Evolutionary conservation across 164 flowering plant genomes (phyloP), one percentile per base, ranked within the genome.

Genomic region (Amborella trichopoda): DNA sequence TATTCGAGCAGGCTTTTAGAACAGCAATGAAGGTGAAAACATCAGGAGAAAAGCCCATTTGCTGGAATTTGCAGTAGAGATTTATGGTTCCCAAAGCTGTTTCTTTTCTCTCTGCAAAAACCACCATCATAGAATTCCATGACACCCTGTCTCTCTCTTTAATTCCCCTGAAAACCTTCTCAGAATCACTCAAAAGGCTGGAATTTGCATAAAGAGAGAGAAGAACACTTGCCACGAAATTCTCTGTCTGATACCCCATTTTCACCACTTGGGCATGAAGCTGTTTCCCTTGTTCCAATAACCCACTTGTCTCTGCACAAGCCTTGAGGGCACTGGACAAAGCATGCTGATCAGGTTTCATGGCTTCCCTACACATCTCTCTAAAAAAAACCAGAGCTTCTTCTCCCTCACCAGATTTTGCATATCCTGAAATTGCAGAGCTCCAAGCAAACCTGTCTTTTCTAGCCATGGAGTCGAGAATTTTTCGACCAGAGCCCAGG

Each of bases 41-140:
- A 36, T 55, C 57, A 9, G 55, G 65, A 36, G 52, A 26, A 8
- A 13, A 13, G 11, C 40, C 46, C 2, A 49, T 44, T 26, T 22
- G 43, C 4, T 23, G 46, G 30, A 62, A 50, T 28, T 55, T 55
- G 5, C 49, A 48, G 26, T 40, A 62, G 39, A 62, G 38, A 32
- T 41, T 32, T 13, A 62, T 40, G 51, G 45, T 50, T 18, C 28
- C 32, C 20, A 26, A 19, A 44, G 45, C 38, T 32, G 44, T 50
- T 28, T 27, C 65, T 25, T 44, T 53, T 34, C 36, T 51, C 12
- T 55, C 49, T 34, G 66, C 57, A 51, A 40, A 51, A 40, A 56
- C 60, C 45, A 47, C 28, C 40, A 62, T 62, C 66, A 62, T 62
- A 25, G 61, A 52, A 50, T 55, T 62, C 61, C 66, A 62, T 38